Base-by-base conservation (phyloP, 257 asterid genomes). In the Primulina huaijiensis region DNA sequence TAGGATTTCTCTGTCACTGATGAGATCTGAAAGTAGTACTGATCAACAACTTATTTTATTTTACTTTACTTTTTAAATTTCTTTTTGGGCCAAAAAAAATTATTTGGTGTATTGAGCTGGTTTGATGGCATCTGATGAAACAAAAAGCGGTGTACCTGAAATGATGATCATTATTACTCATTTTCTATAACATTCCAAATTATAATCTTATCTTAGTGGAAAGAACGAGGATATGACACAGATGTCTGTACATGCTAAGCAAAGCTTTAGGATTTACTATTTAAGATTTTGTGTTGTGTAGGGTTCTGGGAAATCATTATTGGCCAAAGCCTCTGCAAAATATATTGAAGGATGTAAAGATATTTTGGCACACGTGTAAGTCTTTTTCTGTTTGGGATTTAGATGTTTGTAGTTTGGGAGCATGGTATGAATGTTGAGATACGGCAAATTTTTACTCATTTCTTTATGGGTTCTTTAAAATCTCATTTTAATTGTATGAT, bases 251-350 rank as follows among this genome's bases (percentile, higher is more conserved):
- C 50, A 38, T 10, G 50, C 16, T 23, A 38, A 38, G 16, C 50
- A 38, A 38, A 43, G 53, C 53, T 43, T 43, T 43, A 43, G n/a
- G 6, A 11, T 43, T 11, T 12, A 43, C 57, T 34, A 55, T 69
- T 65, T 74, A 57, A 43, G 21, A 46, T 60, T 78, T 65, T 64
- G 25, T 67, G 74, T 71, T 68, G 66, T 77, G 68, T 60, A 81
- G 84, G 99, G 99, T 79, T 93, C 92, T 56, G 99, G 99, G 70
- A 94, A 91, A 83, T 85, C 99, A 74, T 77, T 85, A 77, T 72
- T 90, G 79, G 96, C 99, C 68, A 81, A 75, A 72, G 85, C 76
- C 58, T 89, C 90, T 74, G 97, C 97, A 63, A 86, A 84, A 73
- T 82, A 83, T 72, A 71, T 88, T 71, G 94, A 88, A 89, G 86